A percentile compares a stretch with the other conserved stretches of the same genome.
phyloP scores from a whole-genome alignment of 345 rosid genomes.

The Salix exigua region DNA sequence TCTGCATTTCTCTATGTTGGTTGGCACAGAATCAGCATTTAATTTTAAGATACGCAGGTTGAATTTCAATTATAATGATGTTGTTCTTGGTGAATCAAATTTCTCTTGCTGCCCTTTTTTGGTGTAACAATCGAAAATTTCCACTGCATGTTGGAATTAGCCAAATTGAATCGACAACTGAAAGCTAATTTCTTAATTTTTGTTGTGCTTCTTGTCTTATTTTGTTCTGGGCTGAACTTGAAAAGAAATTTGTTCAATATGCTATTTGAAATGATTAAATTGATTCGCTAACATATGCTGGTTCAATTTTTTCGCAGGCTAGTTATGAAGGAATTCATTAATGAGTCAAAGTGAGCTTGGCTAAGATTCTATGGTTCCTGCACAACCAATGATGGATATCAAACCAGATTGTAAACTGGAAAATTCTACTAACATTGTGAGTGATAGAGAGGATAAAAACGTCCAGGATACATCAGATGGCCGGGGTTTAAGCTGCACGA shows the following conservation, averaged over 20 bases:
- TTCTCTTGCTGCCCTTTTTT: background rate
- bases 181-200: no score
- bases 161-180: background rate
- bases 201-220: no score
- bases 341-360: slow-evolving; percentile 6
- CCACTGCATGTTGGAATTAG: background rate
- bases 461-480: slow-evolving; percentile 25
- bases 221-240: background rate
- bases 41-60: background rate
- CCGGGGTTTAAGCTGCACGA: slow-evolving; percentile 22
- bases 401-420: slow-evolving; percentile 27
- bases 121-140: background rate
- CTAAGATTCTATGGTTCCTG: slow-evolving; percentile 31
- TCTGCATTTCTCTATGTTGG: no score
- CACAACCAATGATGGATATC: slow-evolving; percentile 37
- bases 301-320: slow-evolving; percentile 13
- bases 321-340: slow-evolving; percentile 14
- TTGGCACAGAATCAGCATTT: background rate
- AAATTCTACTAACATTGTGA: slow-evolving; percentile 19
- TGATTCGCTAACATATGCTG: background rate
- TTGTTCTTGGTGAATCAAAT: background rate
- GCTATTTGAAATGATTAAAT: background rate
- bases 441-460: slow-evolving; percentile 31
- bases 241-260: background rate
- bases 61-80: background rate